Base-by-base conservation (phyloP, 305 asterid genomes). In the Fraxinus ornus region DNA sequence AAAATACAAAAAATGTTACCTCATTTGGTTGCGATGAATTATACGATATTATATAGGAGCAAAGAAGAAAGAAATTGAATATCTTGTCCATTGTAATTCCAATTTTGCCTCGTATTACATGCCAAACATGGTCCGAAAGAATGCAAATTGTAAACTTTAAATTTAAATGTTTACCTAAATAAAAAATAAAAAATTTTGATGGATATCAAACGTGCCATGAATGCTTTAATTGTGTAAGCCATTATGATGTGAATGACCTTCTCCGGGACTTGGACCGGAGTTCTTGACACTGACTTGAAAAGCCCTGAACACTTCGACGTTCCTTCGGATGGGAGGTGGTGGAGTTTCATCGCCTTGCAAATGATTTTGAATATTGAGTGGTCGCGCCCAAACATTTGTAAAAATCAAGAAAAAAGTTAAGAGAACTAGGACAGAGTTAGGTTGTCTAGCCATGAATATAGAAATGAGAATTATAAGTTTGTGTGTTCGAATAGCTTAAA, bases 211-310 rank as follows among this genome's bases (percentile, higher is more conserved):
- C 36, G 15, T 47, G 21, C 5, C 30, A 33, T 22, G 21, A 8
- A 19, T 76, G 13, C 19, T 49, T 79, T 79, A 83, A 79, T 70
- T 15, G 52, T 81, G 87, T 2, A 68, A 85, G 9, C 83, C 81
- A 7, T 57, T 35, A 22, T 2, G 19, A 28, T 33, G 0, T 9
- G 87, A 78, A 76, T 87, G 88, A 0, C 87, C 90, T 52, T 76
- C 88, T 1, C 90, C 88, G 0, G 90, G 90, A n/a, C 90, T 87
- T 1, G 88, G 87, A 71, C 90, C 88, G 0, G 90, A 85, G 49
- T 78, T 81, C 81, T 81, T 72, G 36, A 83, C 21, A 44, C 21
- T 84, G 55, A 32, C 81, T 6, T 60, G 7, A 32, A 64, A 28
- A 4, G 82, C 9, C 80, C 1, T 28, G 78, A 57, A 36, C 76